Base-by-base conservation (phyloP, 805 yeast genomes). In the Monosporozyma yasuniensis region DNA sequence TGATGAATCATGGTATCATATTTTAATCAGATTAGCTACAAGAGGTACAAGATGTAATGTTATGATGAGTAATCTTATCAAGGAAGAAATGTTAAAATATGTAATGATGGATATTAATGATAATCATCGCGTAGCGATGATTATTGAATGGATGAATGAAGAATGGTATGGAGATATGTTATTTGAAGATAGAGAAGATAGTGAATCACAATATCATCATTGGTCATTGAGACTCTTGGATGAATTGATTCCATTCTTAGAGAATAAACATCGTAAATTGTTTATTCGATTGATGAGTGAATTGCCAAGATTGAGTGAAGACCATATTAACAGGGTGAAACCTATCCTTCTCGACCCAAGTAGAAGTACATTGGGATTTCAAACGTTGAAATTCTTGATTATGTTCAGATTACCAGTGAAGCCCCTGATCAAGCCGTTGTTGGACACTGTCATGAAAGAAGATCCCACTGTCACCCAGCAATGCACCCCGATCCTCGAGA, bases 81-180 rank as follows among this genome's bases (percentile, higher is more conserved):
- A 96, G 56, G 79, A 77, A 21, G 78, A 87, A 21, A 69, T 93
- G 10, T 83, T 84, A 52, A 80, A 81, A 16, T 86, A 84, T 61
- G 82, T 88, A 49, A 72, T 87, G 58, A 81, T 76, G 10, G 87
- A 85, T 60, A 81, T 90, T 57, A 84, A 84, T 49, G 73, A 72
- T 9, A 34, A 44, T 7, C 23, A 30, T 22, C 72, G 91, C 34
- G 74, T 90, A 11, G 95, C 87, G 51, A 68, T 83, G 34, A 81
- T 88, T 18, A 80, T 91, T 37, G 89, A 85, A 54, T 93, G 99
- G 99, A 70, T 93, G 49, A 90, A 85, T 59, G 99, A 93, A 67
- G 99, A 93, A 65, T 93, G 96, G 95, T 82, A 79, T 68, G 72
- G 79, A 46, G 86, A 83, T 60, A 69, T 58, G 14, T 18, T 57